A percentile compares a stretch with the other conserved stretches of the same genome.
Evolutionary conservation across 495 filamentous ascomycete species (phyloP).

Genomic region (Wilcoxina mikolae): DNA sequence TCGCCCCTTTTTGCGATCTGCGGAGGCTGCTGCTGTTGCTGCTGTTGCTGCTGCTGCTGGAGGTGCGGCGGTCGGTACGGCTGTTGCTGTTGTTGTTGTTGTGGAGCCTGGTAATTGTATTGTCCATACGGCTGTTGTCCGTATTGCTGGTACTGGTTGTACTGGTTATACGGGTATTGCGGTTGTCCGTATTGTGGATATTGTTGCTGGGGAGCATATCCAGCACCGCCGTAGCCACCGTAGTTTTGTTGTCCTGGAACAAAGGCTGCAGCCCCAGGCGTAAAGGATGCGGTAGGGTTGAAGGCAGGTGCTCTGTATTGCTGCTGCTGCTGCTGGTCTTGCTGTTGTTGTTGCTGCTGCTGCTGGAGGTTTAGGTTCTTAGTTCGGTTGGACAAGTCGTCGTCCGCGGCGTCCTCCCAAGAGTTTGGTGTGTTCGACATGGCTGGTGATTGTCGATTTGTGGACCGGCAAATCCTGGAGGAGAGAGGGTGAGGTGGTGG

Average conservation of each 20-base stretch:
- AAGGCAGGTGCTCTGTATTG: conserved; percentile 35
- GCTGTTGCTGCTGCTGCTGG: conserved; percentile 41
- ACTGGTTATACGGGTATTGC: conserved; percentile 33
- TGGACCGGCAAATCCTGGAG: too few species aligned
- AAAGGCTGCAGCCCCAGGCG: conserved; percentile 61
- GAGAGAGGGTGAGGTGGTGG: too few species aligned
- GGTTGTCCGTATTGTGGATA: conserved; percentile 38
- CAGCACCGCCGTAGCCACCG: conserved; percentile 36
- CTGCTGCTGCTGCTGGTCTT: conserved; percentile 31
- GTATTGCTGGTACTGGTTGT: conserved; percentile 27
- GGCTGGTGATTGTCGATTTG: too few species aligned
- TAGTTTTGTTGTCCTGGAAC: conserved; percentile 53
- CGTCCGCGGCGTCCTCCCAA: conserved; percentile 88
- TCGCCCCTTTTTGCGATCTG: conserved; percentile 52
- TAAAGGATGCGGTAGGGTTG: conserved; percentile 64
- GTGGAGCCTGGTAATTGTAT: conserved; percentile 30
- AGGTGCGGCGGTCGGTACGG: conserved; percentile 28
- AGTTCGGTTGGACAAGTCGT: conserved; percentile 61
- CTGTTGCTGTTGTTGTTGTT: conserved; percentile 38
- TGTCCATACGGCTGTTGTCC: conserved; percentile 28
- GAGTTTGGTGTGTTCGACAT: conserved; percentile 47
- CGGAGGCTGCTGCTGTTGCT: conserved; percentile 40
- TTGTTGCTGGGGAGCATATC: conserved; percentile 38
- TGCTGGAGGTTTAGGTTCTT: conserved; percentile 56
- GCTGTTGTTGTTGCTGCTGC: conserved; percentile 31